Conservation (phyloP, 2,329 filamentous ascomycete species). For the Dothistroma septosporum region DNA sequence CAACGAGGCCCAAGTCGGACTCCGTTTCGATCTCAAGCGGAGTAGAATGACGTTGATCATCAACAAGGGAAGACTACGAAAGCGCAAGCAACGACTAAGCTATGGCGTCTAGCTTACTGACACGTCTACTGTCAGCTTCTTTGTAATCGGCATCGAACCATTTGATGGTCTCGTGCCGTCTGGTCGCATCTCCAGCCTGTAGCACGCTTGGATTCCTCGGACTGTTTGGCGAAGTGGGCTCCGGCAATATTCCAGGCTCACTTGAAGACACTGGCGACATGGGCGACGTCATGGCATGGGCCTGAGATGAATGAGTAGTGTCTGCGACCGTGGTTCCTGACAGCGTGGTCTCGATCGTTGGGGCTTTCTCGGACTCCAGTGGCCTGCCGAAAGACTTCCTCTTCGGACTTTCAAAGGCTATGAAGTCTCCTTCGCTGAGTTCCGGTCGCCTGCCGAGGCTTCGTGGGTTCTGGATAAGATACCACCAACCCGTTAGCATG, state of each 20-base stretch:
- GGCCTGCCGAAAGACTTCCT: conserved; percentile 17
- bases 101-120: conserved; percentile 1
- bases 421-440: conserved; percentile 14
- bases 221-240: conserved; percentile 1
- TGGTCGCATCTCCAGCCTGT: conserved; percentile 16
- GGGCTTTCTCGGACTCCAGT: conserved; percentile 13
- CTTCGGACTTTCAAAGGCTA: conserved; percentile 13
- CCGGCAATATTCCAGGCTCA: conserved; percentile 7
- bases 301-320: not conserved
- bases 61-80: not conserved
- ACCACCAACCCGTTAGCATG: conserved; percentile 72
- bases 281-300: not conserved
- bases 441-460: conserved; percentile 7
- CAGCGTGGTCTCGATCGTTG: not conserved
- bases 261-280: not conserved
- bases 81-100: not conserved
- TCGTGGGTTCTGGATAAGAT: conserved; percentile 44
- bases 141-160: conserved; percentile 15
- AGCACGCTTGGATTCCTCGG: conserved; percentile 7
- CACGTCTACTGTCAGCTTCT: conserved; percentile 5
- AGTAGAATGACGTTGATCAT: not conserved
- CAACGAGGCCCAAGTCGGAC: no score
- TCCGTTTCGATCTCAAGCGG: no score
- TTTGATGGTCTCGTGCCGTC: conserved; percentile 19
- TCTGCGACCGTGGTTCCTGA: not conserved